Evolutionary conservation across 2,329 filamentous ascomycete species (phyloP).

Genomic region (Penicillium glabrum): DNA sequence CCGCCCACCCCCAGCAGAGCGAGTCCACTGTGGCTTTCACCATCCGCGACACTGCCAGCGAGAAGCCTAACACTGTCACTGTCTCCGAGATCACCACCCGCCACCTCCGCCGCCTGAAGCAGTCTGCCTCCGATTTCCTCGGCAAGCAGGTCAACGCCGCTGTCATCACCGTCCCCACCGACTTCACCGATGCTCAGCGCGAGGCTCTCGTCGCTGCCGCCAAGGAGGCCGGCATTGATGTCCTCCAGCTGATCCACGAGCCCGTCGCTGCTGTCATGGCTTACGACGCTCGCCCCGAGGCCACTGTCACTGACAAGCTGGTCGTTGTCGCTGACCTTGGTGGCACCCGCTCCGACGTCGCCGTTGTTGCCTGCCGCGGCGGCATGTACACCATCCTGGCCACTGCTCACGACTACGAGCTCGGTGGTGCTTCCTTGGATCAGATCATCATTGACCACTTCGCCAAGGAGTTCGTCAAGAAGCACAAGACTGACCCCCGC

Average conservation of each 20-base stretch:
- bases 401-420: slow-evolving; percentile 93
- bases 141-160: slow-evolving; percentile 93
- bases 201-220: slow-evolving; percentile 75
- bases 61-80: slow-evolving; percentile 66
- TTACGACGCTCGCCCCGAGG: slow-evolving; percentile 82
- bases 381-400: slow-evolving; percentile 96
- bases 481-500: slow-evolving; percentile 85
- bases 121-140: slow-evolving; percentile 85
- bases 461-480: slow-evolving; percentile 98
- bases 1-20: slow-evolving; percentile 79
- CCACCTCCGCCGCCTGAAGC: slow-evolving; percentile 77
- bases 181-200: slow-evolving; percentile 86
- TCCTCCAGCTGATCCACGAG: slow-evolving; percentile 90
- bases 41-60: slow-evolving; percentile 71
- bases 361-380: slow-evolving; percentile 84
- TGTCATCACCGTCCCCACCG: slow-evolving; percentile 89
- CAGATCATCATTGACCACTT: slow-evolving; percentile 93
- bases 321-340: slow-evolving; percentile 90
- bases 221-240: slow-evolving; percentile 76
- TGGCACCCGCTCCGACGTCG: slow-evolving; percentile 87
- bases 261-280: slow-evolving; percentile 85
- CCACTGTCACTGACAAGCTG: slow-evolving; percentile 76
- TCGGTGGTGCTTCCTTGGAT: slow-evolving; percentile 82
- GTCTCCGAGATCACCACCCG: slow-evolving; percentile 81
- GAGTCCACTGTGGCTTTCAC: slow-evolving; percentile 75